Conservation (phyloP, 2,329 filamentous ascomycete genomes). For the Elsinoe perseae region DNA sequence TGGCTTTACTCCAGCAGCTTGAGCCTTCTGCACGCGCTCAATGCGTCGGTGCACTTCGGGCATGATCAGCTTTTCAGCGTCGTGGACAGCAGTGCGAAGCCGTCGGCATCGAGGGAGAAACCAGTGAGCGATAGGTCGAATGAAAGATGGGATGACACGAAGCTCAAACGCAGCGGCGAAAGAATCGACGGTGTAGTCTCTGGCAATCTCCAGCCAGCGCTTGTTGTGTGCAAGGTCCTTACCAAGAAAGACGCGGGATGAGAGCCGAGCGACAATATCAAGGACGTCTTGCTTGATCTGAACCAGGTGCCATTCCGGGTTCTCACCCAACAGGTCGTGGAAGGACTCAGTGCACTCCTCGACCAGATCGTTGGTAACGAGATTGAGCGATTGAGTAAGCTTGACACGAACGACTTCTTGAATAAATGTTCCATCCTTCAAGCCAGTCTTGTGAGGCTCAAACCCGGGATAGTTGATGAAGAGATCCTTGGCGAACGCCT, state of each 20-base stretch:
- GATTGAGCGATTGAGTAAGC: conserved; percentile 23
- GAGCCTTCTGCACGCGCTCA: conserved; percentile 19
- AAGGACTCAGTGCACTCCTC: conserved; percentile 22
- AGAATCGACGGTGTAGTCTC: conserved; percentile 31
- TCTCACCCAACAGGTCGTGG: conserved; percentile 21
- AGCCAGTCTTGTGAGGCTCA: conserved; percentile 18
- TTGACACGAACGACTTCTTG: conserved; percentile 21
- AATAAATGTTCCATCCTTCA: conserved; percentile 19
- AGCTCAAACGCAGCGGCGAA: conserved; percentile 30
- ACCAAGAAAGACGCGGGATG: conserved; percentile 36
- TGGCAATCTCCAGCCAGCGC: conserved; percentile 32
- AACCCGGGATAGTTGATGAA: conserved; percentile 21
- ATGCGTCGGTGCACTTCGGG: conserved; percentile 30
- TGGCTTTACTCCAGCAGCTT: conserved; percentile 19
- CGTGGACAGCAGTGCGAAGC: conserved; percentile 28
- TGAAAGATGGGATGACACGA: conserved; percentile 29
- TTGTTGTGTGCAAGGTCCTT: conserved; percentile 31
- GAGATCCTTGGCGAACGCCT: conserved; percentile 20
- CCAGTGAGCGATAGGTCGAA: conserved; percentile 30
- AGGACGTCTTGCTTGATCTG: conserved; percentile 25
- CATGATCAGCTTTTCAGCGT: conserved; percentile 29
- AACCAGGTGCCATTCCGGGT: conserved; percentile 20
- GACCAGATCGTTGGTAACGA: conserved; percentile 23
- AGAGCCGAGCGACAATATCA: conserved; percentile 33
- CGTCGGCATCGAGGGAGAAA: conserved; percentile 31